These are phyloP conservation scores for Rhizopogon vesiculosus DNA, from an alignment of 768 basidiomycete species.

Conservation along the genomic window DNA sequence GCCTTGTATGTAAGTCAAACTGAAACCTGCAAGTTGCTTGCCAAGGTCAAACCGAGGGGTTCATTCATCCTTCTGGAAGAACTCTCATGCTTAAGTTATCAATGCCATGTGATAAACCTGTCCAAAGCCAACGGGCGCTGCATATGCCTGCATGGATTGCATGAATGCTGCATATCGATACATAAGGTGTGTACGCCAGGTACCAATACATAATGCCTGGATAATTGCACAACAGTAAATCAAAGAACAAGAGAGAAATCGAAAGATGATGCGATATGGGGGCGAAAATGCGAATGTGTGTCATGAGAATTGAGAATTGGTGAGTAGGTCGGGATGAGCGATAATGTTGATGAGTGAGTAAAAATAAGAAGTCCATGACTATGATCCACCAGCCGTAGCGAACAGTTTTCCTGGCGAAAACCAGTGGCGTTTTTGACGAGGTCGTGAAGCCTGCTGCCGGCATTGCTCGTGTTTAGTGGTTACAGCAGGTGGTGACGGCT, in stretches of 20 bases:
- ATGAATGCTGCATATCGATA: conserved; percentile 12
- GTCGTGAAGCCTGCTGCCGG: conserved; percentile 25
- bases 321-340: conserved; percentile 1
- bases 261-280: conserved; percentile 11
- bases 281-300: conserved; percentile 18
- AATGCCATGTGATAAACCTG: neutral
- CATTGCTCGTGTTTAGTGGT: conserved; percentile 27
- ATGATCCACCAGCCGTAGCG: conserved; percentile 34
- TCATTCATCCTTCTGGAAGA: neutral
- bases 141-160: neutral
- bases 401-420: conserved; percentile 52
- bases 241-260: conserved; percentile 1
- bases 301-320: conserved; percentile 4
- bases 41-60: neutral
- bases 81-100: neutral
- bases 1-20: neutral
- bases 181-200: conserved; percentile 26
- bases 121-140: neutral
- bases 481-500: conserved; percentile 21
- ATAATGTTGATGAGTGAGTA: conserved; percentile 3
- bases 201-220: conserved; percentile 27
- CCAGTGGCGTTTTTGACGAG: conserved; percentile 46
- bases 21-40: neutral
- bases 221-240: conserved; percentile 4
- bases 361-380: conserved; percentile 9